A percentile compares a stretch with the other conserved stretches of the same genome.
These are phyloP conservation scores for Luvunga scandens DNA, from an alignment of 345 rosid genomes.

Conservation along the genomic window DNA sequence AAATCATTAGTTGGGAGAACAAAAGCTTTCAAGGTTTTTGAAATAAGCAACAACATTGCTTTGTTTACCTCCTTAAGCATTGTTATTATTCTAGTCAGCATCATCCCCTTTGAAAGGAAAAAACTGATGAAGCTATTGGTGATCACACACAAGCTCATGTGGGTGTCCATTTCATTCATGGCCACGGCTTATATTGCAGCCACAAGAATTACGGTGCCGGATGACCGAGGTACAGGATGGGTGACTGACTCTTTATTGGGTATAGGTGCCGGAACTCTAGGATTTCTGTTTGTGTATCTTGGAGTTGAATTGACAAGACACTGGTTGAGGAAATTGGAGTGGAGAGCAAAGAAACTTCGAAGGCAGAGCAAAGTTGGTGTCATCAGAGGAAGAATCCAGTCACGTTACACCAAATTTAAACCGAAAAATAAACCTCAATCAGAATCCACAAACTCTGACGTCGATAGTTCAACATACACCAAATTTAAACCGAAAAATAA, in stretches of 20 bases:
- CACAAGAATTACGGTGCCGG: slow-evolving; percentile 6
- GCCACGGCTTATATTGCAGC: slow-evolving; percentile 23
- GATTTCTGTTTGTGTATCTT: neutral
- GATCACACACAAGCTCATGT: slow-evolving; percentile 17
- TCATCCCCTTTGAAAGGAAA: slow-evolving; percentile 14
- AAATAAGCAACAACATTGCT: slow-evolving; percentile 24
- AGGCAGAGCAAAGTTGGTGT: neutral
- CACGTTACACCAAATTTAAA: neutral
- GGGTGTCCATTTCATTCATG: slow-evolving; percentile 24
- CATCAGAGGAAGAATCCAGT: neutral
- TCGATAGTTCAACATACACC: neutral
- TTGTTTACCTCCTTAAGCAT: slow-evolving; percentile 22
- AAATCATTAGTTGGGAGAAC: slow-evolving; percentile 20
- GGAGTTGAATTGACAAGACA: slow-evolving; percentile 6
- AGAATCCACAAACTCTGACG: neutral
- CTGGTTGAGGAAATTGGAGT: slow-evolving; percentile 8
- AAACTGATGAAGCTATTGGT: slow-evolving; percentile 10
- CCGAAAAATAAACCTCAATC: neutral
- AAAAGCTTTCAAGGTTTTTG: slow-evolving; percentile 24
- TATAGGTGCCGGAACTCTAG: slow-evolving; percentile 1
- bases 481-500: neutral
- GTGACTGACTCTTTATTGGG: neutral
- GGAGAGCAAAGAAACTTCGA: neutral
- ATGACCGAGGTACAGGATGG: slow-evolving; percentile 1
- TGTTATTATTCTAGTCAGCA: slow-evolving; percentile 22